Evolutionary conservation across 768 basidiomycete species (phyloP).

Genomic region (Leccinum barrowsii): DNA sequence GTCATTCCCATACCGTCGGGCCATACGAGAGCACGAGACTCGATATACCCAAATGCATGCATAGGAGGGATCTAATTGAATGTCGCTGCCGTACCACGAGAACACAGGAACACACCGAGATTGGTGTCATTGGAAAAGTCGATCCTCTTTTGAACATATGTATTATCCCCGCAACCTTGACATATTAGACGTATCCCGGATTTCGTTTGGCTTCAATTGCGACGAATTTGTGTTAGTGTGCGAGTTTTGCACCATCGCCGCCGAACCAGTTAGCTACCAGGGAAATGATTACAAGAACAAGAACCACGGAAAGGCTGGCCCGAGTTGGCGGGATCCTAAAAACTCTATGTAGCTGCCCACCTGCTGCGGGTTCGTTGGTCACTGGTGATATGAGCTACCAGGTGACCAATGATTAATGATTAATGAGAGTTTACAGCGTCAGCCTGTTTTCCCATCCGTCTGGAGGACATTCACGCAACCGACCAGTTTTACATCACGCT

Average conservation of each 20-base stretch:
- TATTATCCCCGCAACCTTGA: slow-evolving; percentile 3
- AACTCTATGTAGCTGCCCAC: slow-evolving; percentile 24
- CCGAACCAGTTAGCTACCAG: background rate
- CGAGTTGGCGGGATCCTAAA: slow-evolving; percentile 21
- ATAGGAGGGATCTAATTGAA: background rate
- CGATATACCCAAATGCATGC: slow-evolving; percentile 3
- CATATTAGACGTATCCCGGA: background rate
- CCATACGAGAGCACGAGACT: background rate
- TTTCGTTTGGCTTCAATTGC: slow-evolving; percentile 4
- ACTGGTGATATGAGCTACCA: slow-evolving; percentile 15
- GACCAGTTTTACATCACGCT: slow-evolving; percentile 34
- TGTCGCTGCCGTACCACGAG: slow-evolving; percentile 3
- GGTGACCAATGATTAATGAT: slow-evolving; percentile 3
- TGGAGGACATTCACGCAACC: slow-evolving; percentile 22
- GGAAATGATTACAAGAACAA: background rate
- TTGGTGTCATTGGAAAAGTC: background rate
- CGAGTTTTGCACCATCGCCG: slow-evolving; percentile 4
- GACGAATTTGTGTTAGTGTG: slow-evolving; percentile 2
- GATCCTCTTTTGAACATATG: background rate
- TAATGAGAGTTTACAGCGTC: slow-evolving; percentile 8
- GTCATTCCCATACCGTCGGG: background rate
- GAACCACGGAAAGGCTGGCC: background rate
- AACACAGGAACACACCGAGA: slow-evolving; percentile 5
- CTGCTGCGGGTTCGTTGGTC: slow-evolving; percentile 11
- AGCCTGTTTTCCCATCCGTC: slow-evolving; percentile 24